A percentile compares a stretch with the other conserved stretches of the same genome.
These are phyloP conservation scores for Limonium bicolor DNA, from an alignment of 148 eudicot genomes.

Conservation along the genomic window DNA sequence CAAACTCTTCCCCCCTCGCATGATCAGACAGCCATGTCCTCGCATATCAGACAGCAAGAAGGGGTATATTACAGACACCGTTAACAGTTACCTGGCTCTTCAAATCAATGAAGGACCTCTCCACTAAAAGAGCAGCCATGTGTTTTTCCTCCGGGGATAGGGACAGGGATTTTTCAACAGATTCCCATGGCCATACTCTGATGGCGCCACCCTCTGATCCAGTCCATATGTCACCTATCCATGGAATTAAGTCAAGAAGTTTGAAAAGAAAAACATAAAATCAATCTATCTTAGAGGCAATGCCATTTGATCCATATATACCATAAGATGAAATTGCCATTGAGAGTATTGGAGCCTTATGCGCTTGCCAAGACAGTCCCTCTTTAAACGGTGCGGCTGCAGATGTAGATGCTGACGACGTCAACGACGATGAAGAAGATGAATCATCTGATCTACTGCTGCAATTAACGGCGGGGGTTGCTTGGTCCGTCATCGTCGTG, in stretches of 20 bases:
- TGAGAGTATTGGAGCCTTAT: slow-evolving; percentile 56
- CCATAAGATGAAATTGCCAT: slow-evolving; percentile 63
- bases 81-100: slow-evolving; percentile 75
- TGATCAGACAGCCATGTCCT: slow-evolving; percentile 56
- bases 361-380: slow-evolving; percentile 74
- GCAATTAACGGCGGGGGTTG: too few relatives aligned
- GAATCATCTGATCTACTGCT: too few relatives aligned
- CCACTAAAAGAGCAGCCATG: slow-evolving; percentile 78
- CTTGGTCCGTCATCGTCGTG: too few relatives aligned
- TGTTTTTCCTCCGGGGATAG: slow-evolving; percentile 71
- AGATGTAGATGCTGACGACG: too few relatives aligned
- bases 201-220: slow-evolving; percentile 71
- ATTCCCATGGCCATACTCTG: slow-evolving; percentile 81
- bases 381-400: slow-evolving; percentile 75
- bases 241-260: too few relatives aligned
- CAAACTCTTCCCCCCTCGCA: slow-evolving; percentile 47
- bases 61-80: slow-evolving; percentile 75
- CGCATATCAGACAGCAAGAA: slow-evolving; percentile 76
- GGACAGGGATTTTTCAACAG: slow-evolving; percentile 69
- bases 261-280: too few relatives aligned
- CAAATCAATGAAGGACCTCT: slow-evolving; percentile 56
- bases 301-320: too few relatives aligned
- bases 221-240: slow-evolving; percentile 79
- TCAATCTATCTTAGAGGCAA: not conserved
- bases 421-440: too few relatives aligned